These are phyloP conservation scores for Scutellaria baicalensis DNA, from an alignment of 257 asterid genomes.

Conservation along the genomic window DNA sequence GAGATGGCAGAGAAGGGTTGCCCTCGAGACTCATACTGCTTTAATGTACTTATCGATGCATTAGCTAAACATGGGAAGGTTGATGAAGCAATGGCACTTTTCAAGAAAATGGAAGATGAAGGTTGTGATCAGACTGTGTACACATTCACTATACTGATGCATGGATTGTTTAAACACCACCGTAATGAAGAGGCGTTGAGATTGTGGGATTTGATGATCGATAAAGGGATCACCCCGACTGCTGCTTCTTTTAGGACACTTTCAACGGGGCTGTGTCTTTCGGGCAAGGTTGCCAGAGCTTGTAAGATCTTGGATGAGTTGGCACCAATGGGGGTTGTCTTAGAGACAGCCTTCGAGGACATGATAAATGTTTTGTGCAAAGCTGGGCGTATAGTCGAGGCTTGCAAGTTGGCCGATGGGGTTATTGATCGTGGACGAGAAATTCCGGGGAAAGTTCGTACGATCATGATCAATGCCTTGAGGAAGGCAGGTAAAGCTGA, in stretches of 20 bases:
- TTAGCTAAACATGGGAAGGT: conserved; percentile 53
- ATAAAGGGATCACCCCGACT: conserved; percentile 78
- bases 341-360: conserved; percentile 81
- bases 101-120: conserved; percentile 76
- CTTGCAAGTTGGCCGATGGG: conserved; percentile 93
- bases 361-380: conserved; percentile 79
- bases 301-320: conserved; percentile 83
- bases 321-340: conserved; percentile 81
- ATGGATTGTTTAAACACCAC: conserved; percentile 56
- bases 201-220: conserved; percentile 82
- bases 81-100: conserved; percentile 60
- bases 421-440: conserved; percentile 75
- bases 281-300: conserved; percentile 90
- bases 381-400: conserved; percentile 70
- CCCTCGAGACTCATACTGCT: conserved; percentile 74
- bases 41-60: conserved; percentile 75
- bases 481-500: conserved; percentile 81
- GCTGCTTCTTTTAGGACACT: conserved; percentile 81
- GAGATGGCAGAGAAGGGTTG: conserved; percentile 73
- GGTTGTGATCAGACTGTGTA: conserved; percentile 85
- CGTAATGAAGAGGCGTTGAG: conserved; percentile 74
- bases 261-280: conserved; percentile 80
- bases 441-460: conserved; percentile 81
- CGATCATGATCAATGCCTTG: conserved; percentile 76
- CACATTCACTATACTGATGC: conserved; percentile 80